Conservation (phyloP, 106 monocot species). For the Platanthera zijinensis region DNA sequence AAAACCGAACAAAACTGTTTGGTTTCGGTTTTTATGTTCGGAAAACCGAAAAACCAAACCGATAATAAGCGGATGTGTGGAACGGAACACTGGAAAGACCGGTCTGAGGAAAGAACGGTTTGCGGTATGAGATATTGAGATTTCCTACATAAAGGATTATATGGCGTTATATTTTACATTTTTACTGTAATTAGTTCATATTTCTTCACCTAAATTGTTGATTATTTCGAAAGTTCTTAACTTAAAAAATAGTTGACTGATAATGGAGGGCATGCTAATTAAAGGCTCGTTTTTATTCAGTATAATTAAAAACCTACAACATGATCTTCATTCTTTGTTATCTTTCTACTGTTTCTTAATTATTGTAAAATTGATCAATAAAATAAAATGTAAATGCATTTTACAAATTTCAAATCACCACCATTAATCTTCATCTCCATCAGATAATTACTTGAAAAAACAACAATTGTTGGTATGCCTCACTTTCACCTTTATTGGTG, state of each 20-base stretch:
- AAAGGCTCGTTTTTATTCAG: background rate
- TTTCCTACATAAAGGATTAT: background rate
- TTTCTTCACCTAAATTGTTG: background rate
- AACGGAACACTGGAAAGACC: too few species aligned
- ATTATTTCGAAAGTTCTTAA: background rate
- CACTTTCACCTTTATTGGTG: too few species aligned
- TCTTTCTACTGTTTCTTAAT: background rate
- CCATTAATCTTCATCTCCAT: background rate
- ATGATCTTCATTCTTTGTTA: background rate
- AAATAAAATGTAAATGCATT: background rate
- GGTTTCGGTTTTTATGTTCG: too few species aligned
- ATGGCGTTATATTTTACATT: background rate
- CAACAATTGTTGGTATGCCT: too few species aligned
- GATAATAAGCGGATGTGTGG: too few species aligned
- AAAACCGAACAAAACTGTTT: too few species aligned
- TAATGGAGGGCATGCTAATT: background rate
- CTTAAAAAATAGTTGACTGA: background rate
- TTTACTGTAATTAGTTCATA: background rate
- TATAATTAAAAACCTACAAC: background rate
- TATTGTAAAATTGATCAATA: background rate
- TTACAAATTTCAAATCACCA: background rate
- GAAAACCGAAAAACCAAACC: too few species aligned
- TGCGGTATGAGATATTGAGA: slow-evolving; percentile 68
- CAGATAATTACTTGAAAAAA: background rate
- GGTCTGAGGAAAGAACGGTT: too few species aligned